These are phyloP conservation scores for Colletotrichum theobromicola DNA, from an alignment of 2,329 filamentous ascomycete genomes.

Conservation along the genomic window DNA sequence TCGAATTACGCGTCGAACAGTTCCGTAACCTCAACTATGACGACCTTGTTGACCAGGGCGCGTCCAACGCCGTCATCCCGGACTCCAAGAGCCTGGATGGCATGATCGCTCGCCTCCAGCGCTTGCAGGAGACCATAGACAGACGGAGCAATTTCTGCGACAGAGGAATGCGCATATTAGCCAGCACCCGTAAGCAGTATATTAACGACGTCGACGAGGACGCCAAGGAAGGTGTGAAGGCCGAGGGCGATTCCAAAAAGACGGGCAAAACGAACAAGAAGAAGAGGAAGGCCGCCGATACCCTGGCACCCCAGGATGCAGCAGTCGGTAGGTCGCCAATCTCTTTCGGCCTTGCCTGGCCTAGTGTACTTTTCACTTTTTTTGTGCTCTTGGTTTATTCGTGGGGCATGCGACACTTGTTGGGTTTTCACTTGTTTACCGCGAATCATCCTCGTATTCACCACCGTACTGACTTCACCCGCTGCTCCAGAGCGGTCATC, in stretches of 20 bases:
- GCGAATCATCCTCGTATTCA: constrained; percentile 6
- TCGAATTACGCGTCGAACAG: constrained; percentile 66
- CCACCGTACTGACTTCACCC: constrained; percentile 11
- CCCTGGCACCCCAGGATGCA: constrained; percentile 59
- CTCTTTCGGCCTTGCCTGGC: constrained; percentile 1
- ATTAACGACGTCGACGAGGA: constrained; percentile 55
- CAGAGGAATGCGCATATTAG: constrained; percentile 73
- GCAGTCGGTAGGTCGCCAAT: constrained; percentile 30
- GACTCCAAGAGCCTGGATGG: constrained; percentile 69
- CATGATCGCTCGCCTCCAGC: constrained; percentile 67
- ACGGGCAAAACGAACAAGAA: constrained; percentile 65
- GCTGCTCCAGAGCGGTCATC: constrained; percentile 55
- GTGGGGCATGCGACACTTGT: constrained; percentile 3
- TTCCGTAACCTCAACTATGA: constrained; percentile 69
- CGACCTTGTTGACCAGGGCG: constrained; percentile 70
- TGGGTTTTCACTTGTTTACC: background rate
- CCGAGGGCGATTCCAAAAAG: constrained; percentile 49
- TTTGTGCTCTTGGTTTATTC: background rate
- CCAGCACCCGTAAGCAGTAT: constrained; percentile 67
- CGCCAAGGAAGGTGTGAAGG: constrained; percentile 51
- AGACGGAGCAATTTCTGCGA: constrained; percentile 72
- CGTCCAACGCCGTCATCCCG: constrained; percentile 62
- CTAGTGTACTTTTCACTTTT: background rate
- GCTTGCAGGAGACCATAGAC: constrained; percentile 70
- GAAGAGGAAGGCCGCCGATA: constrained; percentile 77